These are phyloP conservation scores for Fusarium sp. DNA, from an alignment of 2,329 filamentous ascomycete genomes.

Conservation along the genomic window DNA sequence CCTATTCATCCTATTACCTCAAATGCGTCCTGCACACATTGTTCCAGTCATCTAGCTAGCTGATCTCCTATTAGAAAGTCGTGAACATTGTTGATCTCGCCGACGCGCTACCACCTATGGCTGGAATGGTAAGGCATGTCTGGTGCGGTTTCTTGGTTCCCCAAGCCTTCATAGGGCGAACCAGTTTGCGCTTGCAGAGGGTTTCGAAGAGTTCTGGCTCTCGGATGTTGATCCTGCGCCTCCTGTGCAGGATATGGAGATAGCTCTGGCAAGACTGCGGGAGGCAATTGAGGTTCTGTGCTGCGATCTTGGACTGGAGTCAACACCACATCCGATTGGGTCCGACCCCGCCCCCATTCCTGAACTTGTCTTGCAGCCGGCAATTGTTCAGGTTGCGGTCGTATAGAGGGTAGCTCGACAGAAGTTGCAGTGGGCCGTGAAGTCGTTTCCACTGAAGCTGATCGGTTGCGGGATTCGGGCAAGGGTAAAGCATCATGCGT, in stretches of 20 bases:
- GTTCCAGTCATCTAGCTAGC: neutral
- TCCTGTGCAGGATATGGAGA: constrained; percentile 25
- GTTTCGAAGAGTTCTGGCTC: constrained; percentile 22
- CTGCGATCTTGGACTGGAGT: constrained; percentile 2
- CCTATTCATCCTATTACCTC: neutral
- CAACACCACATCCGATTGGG: constrained; percentile 10
- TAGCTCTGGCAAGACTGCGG: constrained; percentile 30
- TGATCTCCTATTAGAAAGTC: neutral
- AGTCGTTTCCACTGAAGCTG: constrained; percentile 2
- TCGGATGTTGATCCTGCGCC: constrained; percentile 5
- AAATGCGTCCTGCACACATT: neutral
- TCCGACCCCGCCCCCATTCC: constrained; percentile 9
- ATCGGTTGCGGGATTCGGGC: constrained; percentile 12
- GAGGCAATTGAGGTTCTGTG: constrained; percentile 12
- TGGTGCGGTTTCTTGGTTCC: constrained; percentile 18
- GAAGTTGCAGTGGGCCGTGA: constrained; percentile 9
- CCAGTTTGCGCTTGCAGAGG: constrained; percentile 24
- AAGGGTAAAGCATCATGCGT: constrained; percentile 8
- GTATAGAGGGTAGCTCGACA: constrained; percentile 14
- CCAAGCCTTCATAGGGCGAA: constrained; percentile 8
- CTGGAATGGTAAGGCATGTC: constrained; percentile 22
- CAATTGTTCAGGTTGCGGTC: constrained; percentile 17
- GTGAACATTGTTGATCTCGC: neutral
- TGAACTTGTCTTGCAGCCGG: constrained; percentile 10
- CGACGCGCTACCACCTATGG: constrained; percentile 30